Base-by-base conservation (phyloP, 2,329 filamentous ascomycete genomes). In the Herpomyces periplanetae region DNA sequence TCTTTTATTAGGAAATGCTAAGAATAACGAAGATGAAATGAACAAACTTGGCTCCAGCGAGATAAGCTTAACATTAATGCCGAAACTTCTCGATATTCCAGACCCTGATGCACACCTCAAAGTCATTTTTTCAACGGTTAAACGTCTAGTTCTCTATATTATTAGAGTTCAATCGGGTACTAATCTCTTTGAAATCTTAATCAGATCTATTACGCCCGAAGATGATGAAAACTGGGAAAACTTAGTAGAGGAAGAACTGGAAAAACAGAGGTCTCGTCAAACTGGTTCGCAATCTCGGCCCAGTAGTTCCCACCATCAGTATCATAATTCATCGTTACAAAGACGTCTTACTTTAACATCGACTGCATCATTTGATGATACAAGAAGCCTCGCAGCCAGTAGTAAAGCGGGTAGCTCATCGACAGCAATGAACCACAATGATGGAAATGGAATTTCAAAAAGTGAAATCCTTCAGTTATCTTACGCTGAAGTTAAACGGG, bases 121-220 rank as follows among this genome's bases (percentile, higher is more conserved):
- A 40, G 51, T 71, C 2, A 49, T 96, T 3, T 88, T 88, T 36
- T 91, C 88, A 58, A 80, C 91, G 41, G 91, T 80, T 2, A 96
- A 96, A 43, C 60, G 80, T 30, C 87, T 80, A 33, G 64, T 91
- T 15, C 45, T 96, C 25, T 96, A 91, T 40, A 91, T 96, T 35
- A 91, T 96, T 33, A 64, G 80, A 23, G 64, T 96, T 13, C 84
- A 96, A 38, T 69, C 66, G 2, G 80, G 80, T 5, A 44, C 59
- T 19, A 87, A 75, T 30, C 51, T 96, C n/a, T 57, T 91, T 37
- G 73, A 91, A 25, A 87, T 96, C 25, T 54, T 96, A 28, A 62
- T 87, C 27, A 84, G 80, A 32, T 69, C 69, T 8, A 71, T 88
- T 26, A 57, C 51, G 0, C 47, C 54, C 12, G 73, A 88, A 32